These are phyloP conservation scores for Mollisia scopiformis DNA, from an alignment of 2,329 filamentous ascomycete species.

Conservation along the genomic window DNA sequence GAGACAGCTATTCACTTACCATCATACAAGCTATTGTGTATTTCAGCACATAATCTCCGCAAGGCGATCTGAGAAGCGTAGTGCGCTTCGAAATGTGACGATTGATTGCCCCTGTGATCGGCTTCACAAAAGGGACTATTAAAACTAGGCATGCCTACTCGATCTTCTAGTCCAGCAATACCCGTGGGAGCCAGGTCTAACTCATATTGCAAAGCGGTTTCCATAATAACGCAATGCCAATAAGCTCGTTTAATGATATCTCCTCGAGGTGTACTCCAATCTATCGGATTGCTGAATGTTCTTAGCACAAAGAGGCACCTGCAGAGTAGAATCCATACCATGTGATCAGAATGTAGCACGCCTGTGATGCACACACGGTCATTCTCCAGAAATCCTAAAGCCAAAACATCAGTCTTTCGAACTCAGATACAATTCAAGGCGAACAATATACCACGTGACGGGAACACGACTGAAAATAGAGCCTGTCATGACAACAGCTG, in stretches of 20 bases:
- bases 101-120: slow-evolving; percentile 51
- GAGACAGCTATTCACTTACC: slow-evolving; percentile 40
- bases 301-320: slow-evolving; percentile 14
- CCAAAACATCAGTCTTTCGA: slow-evolving; percentile 13
- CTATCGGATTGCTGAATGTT: slow-evolving; percentile 42
- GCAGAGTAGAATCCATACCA: slow-evolving; percentile 43
- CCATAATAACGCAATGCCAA: slow-evolving; percentile 60
- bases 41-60: slow-evolving; percentile 53
- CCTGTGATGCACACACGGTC: slow-evolving; percentile 56
- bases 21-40: slow-evolving; percentile 54
- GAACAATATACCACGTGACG: slow-evolving; percentile 49
- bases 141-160: slow-evolving; percentile 59
- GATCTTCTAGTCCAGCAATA: slow-evolving; percentile 53
- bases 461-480: slow-evolving; percentile 57
- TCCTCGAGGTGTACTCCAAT: slow-evolving; percentile 49
- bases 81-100: slow-evolving; percentile 58
- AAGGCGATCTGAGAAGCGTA: slow-evolving; percentile 64
- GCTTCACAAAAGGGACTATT: slow-evolving; percentile 49
- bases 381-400: slow-evolving; percentile 63
- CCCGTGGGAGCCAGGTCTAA: slow-evolving; percentile 60
- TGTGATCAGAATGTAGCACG: slow-evolving; percentile 58
- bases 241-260: slow-evolving; percentile 58
- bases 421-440: background rate
- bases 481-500: slow-evolving; percentile 37
- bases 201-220: slow-evolving; percentile 59